These are phyloP conservation scores for Pyrenochaeta sp. DNA, from an alignment of 2,329 filamentous ascomycete species.

Conservation along the genomic window DNA sequence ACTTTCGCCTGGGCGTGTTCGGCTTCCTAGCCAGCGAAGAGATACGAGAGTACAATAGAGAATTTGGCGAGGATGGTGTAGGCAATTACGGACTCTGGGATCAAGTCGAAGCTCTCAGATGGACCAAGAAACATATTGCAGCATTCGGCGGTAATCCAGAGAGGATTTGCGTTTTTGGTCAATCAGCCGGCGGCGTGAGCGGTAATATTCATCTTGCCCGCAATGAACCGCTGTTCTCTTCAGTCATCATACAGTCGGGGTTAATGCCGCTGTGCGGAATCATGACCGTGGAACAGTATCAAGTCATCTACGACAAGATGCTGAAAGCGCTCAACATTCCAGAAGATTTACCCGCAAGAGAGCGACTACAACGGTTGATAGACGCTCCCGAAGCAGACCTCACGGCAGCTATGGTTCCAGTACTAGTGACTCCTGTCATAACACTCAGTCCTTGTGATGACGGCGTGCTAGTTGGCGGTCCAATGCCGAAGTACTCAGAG, in stretches of 20 bases:
- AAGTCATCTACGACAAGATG: neutral
- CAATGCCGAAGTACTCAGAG: neutral
- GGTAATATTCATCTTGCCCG: neutral
- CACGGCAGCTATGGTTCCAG: neutral
- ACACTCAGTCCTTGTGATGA: neutral
- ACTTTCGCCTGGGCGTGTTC: neutral
- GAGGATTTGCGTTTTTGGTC: neutral
- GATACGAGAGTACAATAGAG: neutral
- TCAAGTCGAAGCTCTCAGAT: neutral
- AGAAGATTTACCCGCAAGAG: neutral
- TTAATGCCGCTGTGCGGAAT: neutral
- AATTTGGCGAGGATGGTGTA: neutral
- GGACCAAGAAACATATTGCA: neutral
- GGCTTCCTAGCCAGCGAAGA: neutral
- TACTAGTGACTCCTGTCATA: neutral
- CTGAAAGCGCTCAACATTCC: neutral
- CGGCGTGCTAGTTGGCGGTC: neutral
- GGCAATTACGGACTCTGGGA: neutral
- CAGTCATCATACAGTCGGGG: neutral
- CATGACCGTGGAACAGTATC: neutral
- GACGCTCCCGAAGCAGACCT: neutral
- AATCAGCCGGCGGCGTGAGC: neutral
- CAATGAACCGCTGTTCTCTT: neutral
- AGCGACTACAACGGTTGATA: neutral
- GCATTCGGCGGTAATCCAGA: neutral